Evolutionary conservation across 169 alveolate species (phyloP), one percentile per base, ranked within the genome.

Genomic region (Babesia bovis): DNA sequence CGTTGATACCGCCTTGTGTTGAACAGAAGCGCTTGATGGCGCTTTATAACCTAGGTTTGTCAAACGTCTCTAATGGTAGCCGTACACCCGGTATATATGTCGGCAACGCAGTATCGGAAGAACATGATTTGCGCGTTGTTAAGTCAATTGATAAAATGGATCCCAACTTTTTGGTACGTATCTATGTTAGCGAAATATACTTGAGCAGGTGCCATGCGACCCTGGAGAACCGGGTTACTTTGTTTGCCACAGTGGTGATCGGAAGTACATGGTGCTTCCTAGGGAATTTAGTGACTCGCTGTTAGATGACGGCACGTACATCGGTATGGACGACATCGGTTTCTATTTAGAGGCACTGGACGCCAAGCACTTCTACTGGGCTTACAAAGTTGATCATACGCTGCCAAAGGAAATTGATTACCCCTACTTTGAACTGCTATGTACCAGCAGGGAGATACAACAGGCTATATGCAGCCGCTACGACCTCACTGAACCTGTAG

Each of bases 291-390:
- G 28, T 13, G 77, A 57, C 52, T 6, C 21, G 33, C 15, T 81
- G 50, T 1, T 55, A 17, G 63, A 60, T 65, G 84, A 81, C 32
- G 81, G 73, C 49, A 78, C 87, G 0, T 81, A 81, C 51, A 26
- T 81, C 32, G 88, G 84, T 10, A 23, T 81, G 44, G 81, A 51
- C 42, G 88, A 81, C 58, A 61, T 81, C 12, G 88, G 88, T 4
- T 81, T 81, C 51, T 81, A 33, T 51, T 17, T 41, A 13, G 59
- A 40, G 15, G 23, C 9, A 2, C 74, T 25, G n/a, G 84, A 60
- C 0, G 52, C 2, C 13, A 52, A 40, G 19, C 84, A 81, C 51
- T 81, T 70, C 44, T 81, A 59, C 60, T 81, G 88, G 88, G 25
- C 42, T 19, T 45, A 81, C 51, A 71, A 58, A 42, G 57, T 81